Conservation (phyloP, 2,329 filamentous ascomycete genomes). For the Colletotrichum karsti region DNA sequence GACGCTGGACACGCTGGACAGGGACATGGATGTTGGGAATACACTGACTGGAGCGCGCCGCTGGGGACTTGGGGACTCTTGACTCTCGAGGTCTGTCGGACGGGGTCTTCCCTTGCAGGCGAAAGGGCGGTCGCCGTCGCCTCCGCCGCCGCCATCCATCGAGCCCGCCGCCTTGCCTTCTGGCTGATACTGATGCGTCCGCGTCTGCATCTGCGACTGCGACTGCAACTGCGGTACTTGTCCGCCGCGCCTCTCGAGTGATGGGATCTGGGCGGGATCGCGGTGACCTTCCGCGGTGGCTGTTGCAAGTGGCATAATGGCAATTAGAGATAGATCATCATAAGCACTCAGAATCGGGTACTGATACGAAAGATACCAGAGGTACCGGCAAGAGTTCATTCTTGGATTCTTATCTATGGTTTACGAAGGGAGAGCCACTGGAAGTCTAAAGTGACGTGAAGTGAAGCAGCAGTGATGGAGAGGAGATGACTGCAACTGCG, state of each 20-base stretch:
- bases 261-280: not conserved
- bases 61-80: not conserved
- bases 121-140: constrained; percentile 27
- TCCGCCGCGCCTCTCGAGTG: not conserved
- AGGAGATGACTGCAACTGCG: not conserved
- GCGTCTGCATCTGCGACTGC: not conserved
- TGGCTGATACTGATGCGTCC: not conserved
- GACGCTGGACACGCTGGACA: not conserved
- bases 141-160: constrained; percentile 15
- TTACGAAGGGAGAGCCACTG: not conserved
- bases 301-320: too few relatives aligned
- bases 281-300: not conserved
- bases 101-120: constrained; percentile 23
- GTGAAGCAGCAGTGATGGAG: too few relatives aligned
- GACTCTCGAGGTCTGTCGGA: not conserved
- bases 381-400: not conserved
- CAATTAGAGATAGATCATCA: too few relatives aligned
- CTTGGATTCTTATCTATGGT: not conserved
- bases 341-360: too few relatives aligned
- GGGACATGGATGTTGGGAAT: not conserved
- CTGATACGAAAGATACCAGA: too few relatives aligned
- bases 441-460: not conserved
- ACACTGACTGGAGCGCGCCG: constrained; percentile 1
- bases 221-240: not conserved
- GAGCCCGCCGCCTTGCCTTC: constrained; percentile 11